Evolutionary conservation across 305 asterid species (phyloP).

Genomic region (Solanum hybrid): DNA sequence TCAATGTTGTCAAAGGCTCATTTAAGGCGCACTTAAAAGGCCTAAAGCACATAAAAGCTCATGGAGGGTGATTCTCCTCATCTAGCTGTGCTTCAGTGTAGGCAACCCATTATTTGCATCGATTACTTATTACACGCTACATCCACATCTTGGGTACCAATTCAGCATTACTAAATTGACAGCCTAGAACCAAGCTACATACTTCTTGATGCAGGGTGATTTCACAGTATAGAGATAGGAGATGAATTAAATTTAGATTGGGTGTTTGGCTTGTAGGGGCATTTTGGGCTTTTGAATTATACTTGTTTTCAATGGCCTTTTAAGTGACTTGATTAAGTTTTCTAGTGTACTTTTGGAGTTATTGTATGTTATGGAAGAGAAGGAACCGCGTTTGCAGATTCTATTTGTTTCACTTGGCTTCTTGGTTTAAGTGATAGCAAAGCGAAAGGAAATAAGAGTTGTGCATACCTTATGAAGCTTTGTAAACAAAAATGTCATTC

Average conservation of each 20-base stretch:
- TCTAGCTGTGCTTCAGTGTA: neutral
- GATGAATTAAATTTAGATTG: neutral
- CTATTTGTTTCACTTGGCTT: neutral
- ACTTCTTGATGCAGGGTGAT: neutral
- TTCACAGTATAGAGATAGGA: neutral
- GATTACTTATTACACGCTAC: neutral
- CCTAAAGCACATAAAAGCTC: neutral
- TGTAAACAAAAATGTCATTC: neutral
- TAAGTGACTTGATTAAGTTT: neutral
- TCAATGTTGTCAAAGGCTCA: neutral
- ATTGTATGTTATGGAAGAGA: neutral
- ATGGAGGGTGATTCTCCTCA: neutral
- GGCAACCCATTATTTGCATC: neutral
- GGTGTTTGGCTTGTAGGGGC: neutral
- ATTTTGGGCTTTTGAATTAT: neutral
- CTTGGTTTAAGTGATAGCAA: neutral
- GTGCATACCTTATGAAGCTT: neutral
- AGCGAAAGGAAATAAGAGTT: neutral
- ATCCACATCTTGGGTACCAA: neutral
- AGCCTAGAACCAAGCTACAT: neutral
- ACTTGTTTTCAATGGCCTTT: neutral
- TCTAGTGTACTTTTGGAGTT: neutral
- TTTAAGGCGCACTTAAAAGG: neutral
- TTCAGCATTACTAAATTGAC: neutral
- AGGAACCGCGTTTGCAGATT: neutral